Base-by-base conservation (phyloP, 805 yeast genomes). In the Ogataea sp. region DNA sequence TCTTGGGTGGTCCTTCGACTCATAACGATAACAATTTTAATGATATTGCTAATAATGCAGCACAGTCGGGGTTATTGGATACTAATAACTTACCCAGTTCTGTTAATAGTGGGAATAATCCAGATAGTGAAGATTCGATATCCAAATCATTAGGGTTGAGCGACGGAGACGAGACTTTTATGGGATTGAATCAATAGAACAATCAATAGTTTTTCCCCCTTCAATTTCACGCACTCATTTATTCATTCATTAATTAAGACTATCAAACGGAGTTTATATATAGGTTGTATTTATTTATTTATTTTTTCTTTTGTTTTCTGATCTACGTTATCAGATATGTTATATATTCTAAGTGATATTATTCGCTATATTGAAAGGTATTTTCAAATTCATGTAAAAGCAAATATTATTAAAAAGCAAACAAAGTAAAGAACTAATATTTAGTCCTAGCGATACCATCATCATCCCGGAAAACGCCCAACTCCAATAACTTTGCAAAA, bases 1-100 rank as follows among this genome's bases (percentile, higher is more conserved):
- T 83, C 64, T 65, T 83, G 16, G 94, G 93, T 17, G 93, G 93
- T 11, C 67, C 67, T 7, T 55, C 65, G 8, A 23, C 31, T 2
- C 36, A 42, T n/a, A 41, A 46, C 38, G 60, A 55, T 39, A 52
- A 51, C 25, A 51, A 52, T n/a, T 61, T 61, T 43, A 63, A 70
- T 38, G 77, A 70, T 43, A 70, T 70, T 15, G 63, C 64, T 13
- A 67, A 67, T 9, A 51, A 61, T 16, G 61, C 73, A 16, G 66
- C 68, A 6, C 68, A 65, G 43, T 51, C 64, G 6, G 75, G 72
- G 20, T 58, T 75, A 34, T 59, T 67, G 23, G 80, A 75, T 54
- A 69, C 80, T 4, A 67, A 73, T 48, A 74, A 74, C 40, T 57
- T 75, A 34, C 81, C 81, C 1, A 74, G 80, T 48, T 75, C 75